Base-by-base conservation (phyloP, 2,329 filamentous ascomycete species). In the Penicillium thymicola region DNA sequence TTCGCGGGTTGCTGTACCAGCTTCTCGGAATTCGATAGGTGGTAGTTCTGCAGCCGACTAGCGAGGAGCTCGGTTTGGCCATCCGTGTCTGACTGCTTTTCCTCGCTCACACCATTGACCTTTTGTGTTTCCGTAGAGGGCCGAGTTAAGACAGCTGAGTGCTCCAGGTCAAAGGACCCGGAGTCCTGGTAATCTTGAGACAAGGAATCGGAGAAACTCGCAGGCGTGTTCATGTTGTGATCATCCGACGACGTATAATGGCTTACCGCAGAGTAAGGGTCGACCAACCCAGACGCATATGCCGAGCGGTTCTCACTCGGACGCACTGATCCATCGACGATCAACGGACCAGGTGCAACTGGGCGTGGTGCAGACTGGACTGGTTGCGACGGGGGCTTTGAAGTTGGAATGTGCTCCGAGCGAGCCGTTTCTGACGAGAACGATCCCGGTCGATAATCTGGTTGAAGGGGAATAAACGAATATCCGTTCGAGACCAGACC, bases 271-370 rank as follows among this genome's bases (percentile, higher is more conserved):
- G 66, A 66, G 43, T 73, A 73, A 6, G 70, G 70, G 53, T 76
- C 75, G 36, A 71, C 67, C 40, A 68, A 62, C 21, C 76, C 73
- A 21, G 70, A 65, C 7, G 67, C 58, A 55, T 67, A 63, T n/a
- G 70, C 63, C 27, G 69, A 59, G 28, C 72, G 72, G 25, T 65
- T 65, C 45, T 77, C 75, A 59, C 68, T 74, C 3, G 65, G 69
- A 32, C 73, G 72, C 30, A 77, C 71, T 14, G 78, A 79, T 7
- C 78, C 78, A 66, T 80, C 78, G 6, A 79, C 74, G 37, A 80
- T 78, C 55, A 79, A 61, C 28, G 77, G 78, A 9, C 76, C 77
- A 5, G 68, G 55, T 34, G 65, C 62, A n/a, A 59, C 59, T 25
- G 69, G 63, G 37, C 71, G 71, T n/a, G 70, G 59, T 23, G 65